These are phyloP conservation scores for Fusarium anguioides DNA, from an alignment of 2,329 filamentous ascomycete genomes.

Conservation along the genomic window DNA sequence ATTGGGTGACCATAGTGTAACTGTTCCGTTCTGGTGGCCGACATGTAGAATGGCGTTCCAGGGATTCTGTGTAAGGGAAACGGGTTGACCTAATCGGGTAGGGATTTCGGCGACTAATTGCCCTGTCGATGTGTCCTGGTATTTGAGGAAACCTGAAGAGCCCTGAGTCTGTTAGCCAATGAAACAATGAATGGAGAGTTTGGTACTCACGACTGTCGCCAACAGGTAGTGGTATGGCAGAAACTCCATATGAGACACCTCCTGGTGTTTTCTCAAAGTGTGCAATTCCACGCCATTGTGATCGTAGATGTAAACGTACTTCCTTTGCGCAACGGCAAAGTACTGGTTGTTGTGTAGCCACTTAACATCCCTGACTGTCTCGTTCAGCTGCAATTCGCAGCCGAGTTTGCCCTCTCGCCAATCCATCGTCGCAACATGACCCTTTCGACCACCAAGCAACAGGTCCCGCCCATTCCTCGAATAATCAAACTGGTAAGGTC, in stretches of 20 bases:
- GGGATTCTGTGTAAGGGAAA: slow-evolving; percentile 86
- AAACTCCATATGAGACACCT: slow-evolving; percentile 94
- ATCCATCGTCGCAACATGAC: slow-evolving; percentile 96
- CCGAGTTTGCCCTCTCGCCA: slow-evolving; percentile 93
- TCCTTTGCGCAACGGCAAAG: slow-evolving; percentile 96
- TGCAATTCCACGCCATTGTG: slow-evolving; percentile 90
- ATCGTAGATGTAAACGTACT: slow-evolving; percentile 97
- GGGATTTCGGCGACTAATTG: slow-evolving; percentile 87
- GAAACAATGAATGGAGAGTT: rapidly evolving
- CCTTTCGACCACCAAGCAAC: slow-evolving; percentile 87
- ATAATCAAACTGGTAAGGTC: slow-evolving; percentile 91
- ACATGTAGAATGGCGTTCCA: slow-evolving; percentile 92
- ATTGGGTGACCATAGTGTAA: slow-evolving; percentile 97
- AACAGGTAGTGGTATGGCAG: slow-evolving; percentile 96
- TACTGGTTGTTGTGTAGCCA: slow-evolving; percentile 96
- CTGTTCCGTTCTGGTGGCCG: slow-evolving; percentile 94
- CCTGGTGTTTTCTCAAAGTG: slow-evolving; percentile 87
- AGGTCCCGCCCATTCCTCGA: slow-evolving; percentile 88
- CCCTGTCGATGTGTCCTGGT: slow-evolving; percentile 94
- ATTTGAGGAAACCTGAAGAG: slow-evolving; percentile 86
- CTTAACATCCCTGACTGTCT: slow-evolving; percentile 88
- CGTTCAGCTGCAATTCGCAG: slow-evolving; percentile 89
- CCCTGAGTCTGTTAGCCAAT: slow-evolving; percentile 60
- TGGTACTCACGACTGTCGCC: slow-evolving; percentile 76
- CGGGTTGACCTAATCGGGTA: slow-evolving; percentile 85